Evolutionary conservation across 768 basidiomycete genomes (phyloP), one percentile per base, ranked within the genome.

Genomic region (Paxillus rubicundulus): DNA sequence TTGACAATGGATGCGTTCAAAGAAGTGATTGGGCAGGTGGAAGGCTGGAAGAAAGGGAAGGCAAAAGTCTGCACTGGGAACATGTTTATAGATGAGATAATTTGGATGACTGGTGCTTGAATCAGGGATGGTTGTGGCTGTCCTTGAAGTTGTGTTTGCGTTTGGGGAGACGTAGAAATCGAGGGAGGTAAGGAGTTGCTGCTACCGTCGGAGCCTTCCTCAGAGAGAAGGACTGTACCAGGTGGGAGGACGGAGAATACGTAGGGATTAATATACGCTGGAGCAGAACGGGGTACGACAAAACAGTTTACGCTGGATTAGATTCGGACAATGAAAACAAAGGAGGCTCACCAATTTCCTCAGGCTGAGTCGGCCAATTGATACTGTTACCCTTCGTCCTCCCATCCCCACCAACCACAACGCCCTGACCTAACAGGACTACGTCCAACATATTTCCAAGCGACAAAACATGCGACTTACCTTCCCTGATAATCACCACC

Each of bases 311-410:
- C 48, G 78, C 76, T 10, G 10, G 27, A 86, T 77, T 16, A n/a
- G 17, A 27, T 3, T 9, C 18, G 18, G n/a, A 3, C 7, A 47
- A 6, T 24, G 33, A 44, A 8, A 20, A 30, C 7, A 38, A n/a
- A 30, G 43, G 28, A 10, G 16, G 49, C 71, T 60, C 57, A 87
- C 90, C 77, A 24, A 87, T 76, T 55, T 96, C 93, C 61, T 95
- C 92, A 20, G 90, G 91, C 43, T 85, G 78, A n/a, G 80, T 78
- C 2, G 85, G 82, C 87, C 90, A 94, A 54, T 81, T 80, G 14
- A 95, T 78, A 16, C 74, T 72, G 9, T 70, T 60, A 2, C 71
- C 58, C 34, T 80, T 74, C 0, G 80, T 77, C 57, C 79, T 84
- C 0, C 80, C 86, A 55, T 86, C 81, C 6, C 71, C 54, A 10